phyloP scores from a whole-genome alignment of 176 grass and related monocot species.

The Oryza officinalis region DNA sequence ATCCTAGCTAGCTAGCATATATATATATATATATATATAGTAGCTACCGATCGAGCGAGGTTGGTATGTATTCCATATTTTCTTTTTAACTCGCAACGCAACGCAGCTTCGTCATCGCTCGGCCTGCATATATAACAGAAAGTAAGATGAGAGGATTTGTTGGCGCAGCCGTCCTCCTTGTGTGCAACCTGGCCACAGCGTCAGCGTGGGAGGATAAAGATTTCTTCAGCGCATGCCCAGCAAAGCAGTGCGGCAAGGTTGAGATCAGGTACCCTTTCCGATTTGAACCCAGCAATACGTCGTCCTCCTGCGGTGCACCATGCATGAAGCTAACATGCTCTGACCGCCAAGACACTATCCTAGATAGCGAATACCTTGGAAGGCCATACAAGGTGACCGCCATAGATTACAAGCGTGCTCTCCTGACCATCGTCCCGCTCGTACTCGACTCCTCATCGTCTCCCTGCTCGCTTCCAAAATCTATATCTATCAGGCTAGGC shows the following conservation, averaged over 20 bases:
- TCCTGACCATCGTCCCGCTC: background rate
- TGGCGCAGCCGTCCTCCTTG: no score
- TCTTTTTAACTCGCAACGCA: no score
- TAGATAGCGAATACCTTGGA: slow-evolving; percentile 9
- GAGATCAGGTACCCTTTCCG: slow-evolving; percentile 33
- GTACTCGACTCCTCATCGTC: background rate
- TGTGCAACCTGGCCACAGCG: background rate
- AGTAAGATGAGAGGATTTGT: no score
- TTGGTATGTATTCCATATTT: no score
- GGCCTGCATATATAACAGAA: no score
- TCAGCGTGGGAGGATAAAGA: slow-evolving; percentile 6
- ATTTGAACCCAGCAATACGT: background rate
- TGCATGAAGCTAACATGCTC: slow-evolving; percentile 42
- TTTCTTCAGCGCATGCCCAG: background rate
- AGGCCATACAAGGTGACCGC: slow-evolving; percentile 3
- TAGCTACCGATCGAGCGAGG: no score
- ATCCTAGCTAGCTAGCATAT: no score
- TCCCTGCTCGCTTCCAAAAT: background rate
- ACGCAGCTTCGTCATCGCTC: no score
- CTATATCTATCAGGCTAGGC: background rate
- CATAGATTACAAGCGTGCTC: background rate
- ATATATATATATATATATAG: no score
- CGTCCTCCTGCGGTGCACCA: background rate
- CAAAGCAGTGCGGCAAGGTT: no score
- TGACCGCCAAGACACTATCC: background rate